Evolutionary conservation across 2,329 filamentous ascomycete species (phyloP).

Genomic region (Tolypocladium ophioglossoides): DNA sequence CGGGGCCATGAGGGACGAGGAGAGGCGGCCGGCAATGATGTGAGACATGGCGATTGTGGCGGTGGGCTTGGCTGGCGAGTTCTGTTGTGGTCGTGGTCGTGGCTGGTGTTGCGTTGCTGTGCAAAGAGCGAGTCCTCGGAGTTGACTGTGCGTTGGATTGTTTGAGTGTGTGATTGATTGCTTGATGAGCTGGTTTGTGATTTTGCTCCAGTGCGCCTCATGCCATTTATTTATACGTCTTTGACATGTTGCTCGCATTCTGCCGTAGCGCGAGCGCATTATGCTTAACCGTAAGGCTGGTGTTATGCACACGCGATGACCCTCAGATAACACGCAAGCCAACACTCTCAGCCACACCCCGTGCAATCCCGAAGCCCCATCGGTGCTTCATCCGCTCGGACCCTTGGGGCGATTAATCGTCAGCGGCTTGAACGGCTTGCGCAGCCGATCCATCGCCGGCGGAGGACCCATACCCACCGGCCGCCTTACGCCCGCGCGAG

Average conservation of each 20-base stretch:
- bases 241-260: background rate
- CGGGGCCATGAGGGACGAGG: constrained; percentile 4
- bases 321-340: background rate
- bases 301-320: background rate
- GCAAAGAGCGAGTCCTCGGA: background rate
- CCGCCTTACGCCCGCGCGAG: constrained; percentile 29
- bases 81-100: background rate
- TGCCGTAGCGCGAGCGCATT: constrained; percentile 4
- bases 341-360: background rate
- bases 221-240: background rate
- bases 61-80: background rate
- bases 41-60: constrained; percentile 7
- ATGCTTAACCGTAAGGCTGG: constrained; percentile 13
- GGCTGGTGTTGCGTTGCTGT: background rate
- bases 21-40: constrained; percentile 9
- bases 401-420: constrained; percentile 35
- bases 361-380: background rate
- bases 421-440: constrained; percentile 46
- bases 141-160: constrained; percentile 1
- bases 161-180: constrained; percentile 1
- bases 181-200: background rate
- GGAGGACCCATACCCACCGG: constrained; percentile 34
- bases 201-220: background rate
- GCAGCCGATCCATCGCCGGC: constrained; percentile 37
- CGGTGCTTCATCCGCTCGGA: constrained; percentile 4